A percentile compares a stretch with the other conserved stretches of the same genome.
These are phyloP conservation scores for Yamadazyma phyllophila DNA, from an alignment of 805 yeast genomes.

Conservation along the genomic window DNA sequence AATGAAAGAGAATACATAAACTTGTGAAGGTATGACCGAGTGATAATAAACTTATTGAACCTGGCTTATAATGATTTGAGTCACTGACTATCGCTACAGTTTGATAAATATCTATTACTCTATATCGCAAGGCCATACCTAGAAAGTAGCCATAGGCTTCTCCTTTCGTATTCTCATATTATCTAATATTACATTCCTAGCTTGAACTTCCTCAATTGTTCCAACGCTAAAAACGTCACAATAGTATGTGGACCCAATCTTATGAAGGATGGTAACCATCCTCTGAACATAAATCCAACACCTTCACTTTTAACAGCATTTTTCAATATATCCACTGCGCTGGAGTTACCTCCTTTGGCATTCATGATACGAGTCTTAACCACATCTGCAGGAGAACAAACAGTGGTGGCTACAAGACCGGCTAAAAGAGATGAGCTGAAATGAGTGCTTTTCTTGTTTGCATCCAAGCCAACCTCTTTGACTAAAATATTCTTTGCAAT, in stretches of 20 bases:
- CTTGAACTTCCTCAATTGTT: conserved; percentile 55
- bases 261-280: conserved; percentile 86
- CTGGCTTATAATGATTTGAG: neutral
- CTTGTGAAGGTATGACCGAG: no score
- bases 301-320: conserved; percentile 70
- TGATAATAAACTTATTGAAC: neutral
- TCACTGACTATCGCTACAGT: neutral
- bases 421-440: conserved; percentile 77
- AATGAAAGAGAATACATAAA: no score
- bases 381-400: conserved; percentile 91
- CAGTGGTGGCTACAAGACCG: conserved; percentile 86
- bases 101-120: neutral
- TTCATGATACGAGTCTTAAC: conserved; percentile 88
- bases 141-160: neutral
- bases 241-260: conserved; percentile 83
- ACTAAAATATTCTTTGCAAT: conserved; percentile 64
- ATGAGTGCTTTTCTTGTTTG: conserved; percentile 66
- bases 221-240: conserved; percentile 65
- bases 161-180: neutral
- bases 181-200: conserved; percentile 41
- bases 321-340: conserved; percentile 50
- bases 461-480: conserved; percentile 47
- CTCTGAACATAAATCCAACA: conserved; percentile 76
- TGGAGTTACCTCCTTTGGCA: conserved; percentile 42
- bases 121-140: neutral